Evolutionary conservation across 2,329 filamentous ascomycete genomes (phyloP).

Genomic region (Sporothrix phasma): DNA sequence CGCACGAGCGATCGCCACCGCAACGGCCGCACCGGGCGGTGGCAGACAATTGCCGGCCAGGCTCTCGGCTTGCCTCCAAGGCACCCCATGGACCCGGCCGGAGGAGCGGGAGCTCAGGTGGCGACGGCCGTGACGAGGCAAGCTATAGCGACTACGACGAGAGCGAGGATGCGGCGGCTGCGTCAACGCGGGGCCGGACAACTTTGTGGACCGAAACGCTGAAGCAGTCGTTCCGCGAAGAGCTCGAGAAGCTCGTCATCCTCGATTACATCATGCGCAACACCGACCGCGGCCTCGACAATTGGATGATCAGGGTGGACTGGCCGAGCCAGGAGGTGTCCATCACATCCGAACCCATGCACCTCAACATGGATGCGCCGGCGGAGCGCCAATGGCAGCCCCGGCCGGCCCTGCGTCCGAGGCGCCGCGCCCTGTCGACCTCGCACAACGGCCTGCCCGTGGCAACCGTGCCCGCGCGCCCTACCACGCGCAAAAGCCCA

Average conservation of each 20-base stretch:
- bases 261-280: constrained; percentile 99
- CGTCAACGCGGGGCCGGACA: constrained; percentile 33
- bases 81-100: not conserved
- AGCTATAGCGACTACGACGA: constrained; percentile 20
- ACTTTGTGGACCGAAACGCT: constrained; percentile 81
- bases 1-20: constrained; percentile 57
- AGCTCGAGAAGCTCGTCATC: constrained; percentile 94
- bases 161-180: not conserved
- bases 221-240: constrained; percentile 87
- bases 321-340: constrained; percentile 72
- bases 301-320: constrained; percentile 99
- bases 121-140: not conserved
- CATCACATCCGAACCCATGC: constrained; percentile 71
- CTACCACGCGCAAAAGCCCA: constrained; percentile 71
- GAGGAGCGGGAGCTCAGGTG: not conserved
- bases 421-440: constrained; percentile 52
- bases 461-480: constrained; percentile 37
- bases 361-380: constrained; percentile 50
- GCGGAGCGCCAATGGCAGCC: constrained; percentile 29
- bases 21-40: constrained; percentile 44
- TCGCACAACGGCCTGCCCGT: constrained; percentile 33
- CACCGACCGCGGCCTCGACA: constrained; percentile 90
- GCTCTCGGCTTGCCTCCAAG: constrained; percentile 31
- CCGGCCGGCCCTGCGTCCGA: constrained; percentile 29
- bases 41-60: constrained; percentile 73